Base-by-base conservation (phyloP, 2,329 filamentous ascomycete genomes). In the Periconia sp. region DNA sequence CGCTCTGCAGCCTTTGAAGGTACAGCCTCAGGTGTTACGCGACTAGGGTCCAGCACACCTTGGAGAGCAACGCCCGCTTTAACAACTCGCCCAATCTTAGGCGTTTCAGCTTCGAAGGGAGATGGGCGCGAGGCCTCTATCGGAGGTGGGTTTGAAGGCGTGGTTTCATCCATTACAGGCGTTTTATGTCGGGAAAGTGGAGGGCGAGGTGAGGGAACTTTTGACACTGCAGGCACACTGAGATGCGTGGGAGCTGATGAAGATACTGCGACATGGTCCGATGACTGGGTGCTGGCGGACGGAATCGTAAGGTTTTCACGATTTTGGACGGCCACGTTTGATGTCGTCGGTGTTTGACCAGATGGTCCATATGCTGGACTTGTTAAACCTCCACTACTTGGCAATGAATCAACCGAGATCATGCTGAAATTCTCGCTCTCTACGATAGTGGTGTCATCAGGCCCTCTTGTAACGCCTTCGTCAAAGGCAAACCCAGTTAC, bases 341-440 rank as follows among this genome's bases (percentile, higher is more conserved):
- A 54, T 14, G 50, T 47, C 19, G 47, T 37, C n/a, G 59, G 47
- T 9, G 43, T 57, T 2, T 52, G 53, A 1, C 19, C 44, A 2
- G 56, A 50, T 17, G 56, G 49, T 23, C 49, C 49, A 46, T 64
- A 59, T 13, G 57, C 54, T 13, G 71, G 69, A 44, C 66, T 71
- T n/a, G 61, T 64, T 11, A 65, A 53, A 13, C 58, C 59, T 31
- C 60, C 64, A 41, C 57, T 65, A 41, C 69, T 73, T 30, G 74
- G 74, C 31, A 81, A 58, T 1, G 78, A 79, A 35, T 80, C 76
- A 11, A 80, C 66, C 2, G 78, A 80, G 1, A 81, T 72, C 74
- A 81, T 80, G 53, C 76, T 81, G 62, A 81, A 81, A 49, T 76
- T 77, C 58, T 81, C 78, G 55, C 78, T 79, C 42, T 77, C 71